These are phyloP conservation scores for Cercospora zeae-maydis DNA, from an alignment of 2,329 filamentous ascomycete species.

Conservation along the genomic window DNA sequence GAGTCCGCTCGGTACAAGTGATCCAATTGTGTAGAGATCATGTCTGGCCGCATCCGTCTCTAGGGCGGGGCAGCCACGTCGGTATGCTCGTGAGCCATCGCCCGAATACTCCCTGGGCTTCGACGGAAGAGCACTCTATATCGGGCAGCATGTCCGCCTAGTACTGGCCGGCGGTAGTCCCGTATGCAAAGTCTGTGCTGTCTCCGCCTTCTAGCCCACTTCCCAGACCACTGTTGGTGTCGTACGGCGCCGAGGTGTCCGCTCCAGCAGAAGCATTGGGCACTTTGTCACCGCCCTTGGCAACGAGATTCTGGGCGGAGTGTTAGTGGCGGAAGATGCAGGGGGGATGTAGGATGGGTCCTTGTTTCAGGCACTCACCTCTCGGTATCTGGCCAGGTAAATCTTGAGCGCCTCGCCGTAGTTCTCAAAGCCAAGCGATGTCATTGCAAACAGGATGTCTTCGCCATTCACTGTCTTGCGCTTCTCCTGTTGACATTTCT, in stretches of 20 bases:
- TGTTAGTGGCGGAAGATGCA: slow-evolving; percentile 24
- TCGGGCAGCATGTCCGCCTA: background rate
- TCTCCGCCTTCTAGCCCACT: slow-evolving; percentile 44
- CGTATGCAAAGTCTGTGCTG: slow-evolving; percentile 39
- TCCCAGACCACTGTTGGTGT: slow-evolving; percentile 43
- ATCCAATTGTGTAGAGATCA: background rate
- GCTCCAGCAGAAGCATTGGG: slow-evolving; percentile 39
- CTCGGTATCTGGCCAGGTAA: slow-evolving; percentile 93
- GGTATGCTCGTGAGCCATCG: too few species aligned
- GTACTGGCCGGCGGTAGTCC: slow-evolving; percentile 15
- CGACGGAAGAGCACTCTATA: too few species aligned
- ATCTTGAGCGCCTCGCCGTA: slow-evolving; percentile 98
- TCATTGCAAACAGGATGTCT: slow-evolving; percentile 98
- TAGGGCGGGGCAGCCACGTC: too few species aligned
- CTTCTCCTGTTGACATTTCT: slow-evolving; percentile 99
- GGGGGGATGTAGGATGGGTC: background rate
- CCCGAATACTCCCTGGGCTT: too few species aligned
- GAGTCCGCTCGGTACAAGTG: background rate
- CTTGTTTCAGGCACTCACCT: slow-evolving; percentile 62
- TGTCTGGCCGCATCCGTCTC: background rate
- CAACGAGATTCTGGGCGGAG: slow-evolving; percentile 66
- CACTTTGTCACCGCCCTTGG: slow-evolving; percentile 63
- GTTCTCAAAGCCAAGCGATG: slow-evolving; percentile 96
- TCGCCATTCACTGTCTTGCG: slow-evolving; percentile 98
- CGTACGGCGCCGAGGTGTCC: slow-evolving; percentile 33